A percentile compares a stretch with the other conserved stretches of the same genome.
Conservation (phyloP, 140 eudicot species). For the Ambrosia hybrid region DNA sequence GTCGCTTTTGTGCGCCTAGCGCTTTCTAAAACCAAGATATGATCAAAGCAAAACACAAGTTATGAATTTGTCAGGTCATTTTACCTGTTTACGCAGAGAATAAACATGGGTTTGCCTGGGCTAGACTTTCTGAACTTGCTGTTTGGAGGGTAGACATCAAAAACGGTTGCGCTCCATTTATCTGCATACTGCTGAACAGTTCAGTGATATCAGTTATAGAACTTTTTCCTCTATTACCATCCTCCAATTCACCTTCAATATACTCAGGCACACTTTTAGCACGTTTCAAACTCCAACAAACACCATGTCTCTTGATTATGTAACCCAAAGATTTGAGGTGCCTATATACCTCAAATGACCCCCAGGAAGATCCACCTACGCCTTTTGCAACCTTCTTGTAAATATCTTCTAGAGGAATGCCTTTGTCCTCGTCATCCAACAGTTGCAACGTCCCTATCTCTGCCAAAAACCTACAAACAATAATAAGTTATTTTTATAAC, state of each 20-base stretch:
- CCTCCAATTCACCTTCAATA: constrained; percentile 25
- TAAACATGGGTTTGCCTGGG: constrained; percentile 51
- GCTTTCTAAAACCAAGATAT: too few species aligned
- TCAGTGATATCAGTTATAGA: constrained; percentile 31
- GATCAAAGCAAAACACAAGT: too few species aligned
- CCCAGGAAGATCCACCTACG: constrained; percentile 63
- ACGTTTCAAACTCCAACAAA: constrained; percentile 60
- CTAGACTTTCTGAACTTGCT: constrained; percentile 75
- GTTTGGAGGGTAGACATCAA: constrained; percentile 81
- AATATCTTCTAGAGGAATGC: constrained; percentile 48
- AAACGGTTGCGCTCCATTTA: constrained; percentile 44
- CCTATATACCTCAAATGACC: constrained; percentile 62
- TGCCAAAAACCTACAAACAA: constrained; percentile 51
- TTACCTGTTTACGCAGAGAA: constrained; percentile 49
- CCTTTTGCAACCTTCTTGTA: constrained; percentile 56
- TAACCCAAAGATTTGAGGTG: constrained; percentile 72
- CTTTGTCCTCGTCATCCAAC: constrained; percentile 35
- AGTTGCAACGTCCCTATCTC: constrained; percentile 68
- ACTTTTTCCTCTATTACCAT: constrained; percentile 25
- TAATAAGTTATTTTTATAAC: too few species aligned
- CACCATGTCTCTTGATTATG: constrained; percentile 60
- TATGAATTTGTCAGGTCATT: neutral
- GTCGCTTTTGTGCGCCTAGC: too few species aligned
- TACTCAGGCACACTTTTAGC: constrained; percentile 19
- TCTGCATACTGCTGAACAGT: constrained; percentile 37